Percentiles rank a stretch among this genome's conserved stretches.
These are phyloP conservation scores for Penicillium hesseltinei DNA, from an alignment of 2,329 filamentous ascomycete species.

Conservation along the genomic window DNA sequence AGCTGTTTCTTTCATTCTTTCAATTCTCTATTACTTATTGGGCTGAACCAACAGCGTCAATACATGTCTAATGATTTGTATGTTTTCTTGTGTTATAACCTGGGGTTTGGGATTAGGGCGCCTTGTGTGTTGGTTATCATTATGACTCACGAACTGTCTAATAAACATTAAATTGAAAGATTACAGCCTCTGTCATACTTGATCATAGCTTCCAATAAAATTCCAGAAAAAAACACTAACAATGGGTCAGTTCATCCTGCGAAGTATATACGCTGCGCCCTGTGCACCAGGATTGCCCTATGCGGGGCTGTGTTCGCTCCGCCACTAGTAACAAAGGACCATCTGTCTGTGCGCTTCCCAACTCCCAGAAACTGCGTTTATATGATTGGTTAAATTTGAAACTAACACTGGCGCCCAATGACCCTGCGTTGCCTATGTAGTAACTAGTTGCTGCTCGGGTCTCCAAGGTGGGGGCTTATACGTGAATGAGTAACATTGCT, in stretches of 20 bases:
- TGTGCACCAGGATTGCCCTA: neutral
- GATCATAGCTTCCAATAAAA: neutral
- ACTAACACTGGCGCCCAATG: neutral
- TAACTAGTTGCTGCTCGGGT: neutral
- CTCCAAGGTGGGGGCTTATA: neutral
- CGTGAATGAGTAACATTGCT: neutral
- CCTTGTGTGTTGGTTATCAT: neutral
- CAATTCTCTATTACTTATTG: neutral
- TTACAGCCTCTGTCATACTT: neutral
- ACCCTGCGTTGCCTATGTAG: neutral
- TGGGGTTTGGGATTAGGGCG: neutral
- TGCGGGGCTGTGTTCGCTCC: slow-evolving; percentile 8
- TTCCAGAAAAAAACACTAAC: neutral
- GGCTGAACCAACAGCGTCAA: neutral
- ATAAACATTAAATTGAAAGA: neutral
- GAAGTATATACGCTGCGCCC: slow-evolving; percentile 1
- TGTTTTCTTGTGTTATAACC: neutral
- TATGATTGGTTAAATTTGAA: neutral
- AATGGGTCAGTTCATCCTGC: neutral
- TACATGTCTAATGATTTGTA: neutral
- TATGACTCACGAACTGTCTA: neutral
- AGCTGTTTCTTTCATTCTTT: neutral
- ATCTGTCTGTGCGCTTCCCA: neutral
- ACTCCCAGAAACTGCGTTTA: neutral
- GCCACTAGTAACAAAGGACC: neutral